phyloP scores from a whole-genome alignment of 2,329 filamentous ascomycete genomes.

The Verticillium nonalfalfae region DNA sequence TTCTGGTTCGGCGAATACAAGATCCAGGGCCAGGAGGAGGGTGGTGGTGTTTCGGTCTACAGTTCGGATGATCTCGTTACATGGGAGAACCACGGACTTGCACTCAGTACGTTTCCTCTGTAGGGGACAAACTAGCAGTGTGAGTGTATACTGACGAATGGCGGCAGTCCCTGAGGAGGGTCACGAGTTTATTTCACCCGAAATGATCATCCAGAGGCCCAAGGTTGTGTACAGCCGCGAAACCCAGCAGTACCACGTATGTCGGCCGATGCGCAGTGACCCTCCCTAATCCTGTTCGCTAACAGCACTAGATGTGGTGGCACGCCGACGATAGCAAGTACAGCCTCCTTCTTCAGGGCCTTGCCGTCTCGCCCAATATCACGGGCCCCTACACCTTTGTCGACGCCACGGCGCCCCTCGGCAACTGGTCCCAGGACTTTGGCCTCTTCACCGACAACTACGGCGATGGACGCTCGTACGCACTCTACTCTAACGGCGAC shows the following conservation, averaged over 20 bases:
- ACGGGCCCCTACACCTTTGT: constrained; percentile 48
- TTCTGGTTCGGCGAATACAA: constrained; percentile 60
- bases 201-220: constrained; percentile 54
- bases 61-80: constrained; percentile 55
- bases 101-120: constrained; percentile 33
- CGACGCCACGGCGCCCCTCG: constrained; percentile 46
- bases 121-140: neutral
- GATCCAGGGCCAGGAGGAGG: constrained; percentile 48
- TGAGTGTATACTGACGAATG: neutral
- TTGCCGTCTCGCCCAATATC: constrained; percentile 45
- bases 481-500: constrained; percentile 55
- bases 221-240: constrained; percentile 54
- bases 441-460: constrained; percentile 52
- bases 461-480: constrained; percentile 48
- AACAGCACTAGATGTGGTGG: constrained; percentile 45
- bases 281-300: neutral
- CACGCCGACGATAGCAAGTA: constrained; percentile 54
- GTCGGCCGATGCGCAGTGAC: constrained; percentile 5
- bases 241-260: constrained; percentile 49
- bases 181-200: constrained; percentile 46
- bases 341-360: constrained; percentile 48
- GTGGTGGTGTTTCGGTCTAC: constrained; percentile 54
- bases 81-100: constrained; percentile 51
- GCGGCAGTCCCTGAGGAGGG: constrained; percentile 23
- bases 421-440: constrained; percentile 59